Conservation (phyloP, 768 basidiomycete species). For the Collybia sordida region DNA sequence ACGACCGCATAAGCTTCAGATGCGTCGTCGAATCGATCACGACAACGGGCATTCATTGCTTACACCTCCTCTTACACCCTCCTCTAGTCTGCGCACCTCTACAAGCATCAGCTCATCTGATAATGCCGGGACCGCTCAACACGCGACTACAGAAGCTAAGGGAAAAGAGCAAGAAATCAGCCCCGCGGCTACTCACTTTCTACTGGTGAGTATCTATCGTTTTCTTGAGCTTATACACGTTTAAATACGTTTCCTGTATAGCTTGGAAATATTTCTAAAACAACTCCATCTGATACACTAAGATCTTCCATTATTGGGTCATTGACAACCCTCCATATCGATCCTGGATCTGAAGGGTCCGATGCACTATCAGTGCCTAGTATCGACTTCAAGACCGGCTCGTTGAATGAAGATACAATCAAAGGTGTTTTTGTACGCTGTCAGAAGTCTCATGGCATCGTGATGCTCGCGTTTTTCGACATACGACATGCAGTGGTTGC, state of each 20-base stretch:
- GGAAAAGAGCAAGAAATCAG: conserved; percentile 27
- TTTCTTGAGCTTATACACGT: not conserved
- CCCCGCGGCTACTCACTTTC: conserved; percentile 31
- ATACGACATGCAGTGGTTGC: conserved; percentile 52
- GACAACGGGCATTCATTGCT: conserved; percentile 41
- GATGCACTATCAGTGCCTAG: conserved; percentile 5
- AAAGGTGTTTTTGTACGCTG: conserved; percentile 58
- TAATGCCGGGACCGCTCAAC: conserved; percentile 15
- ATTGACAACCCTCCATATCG: conserved; percentile 12
- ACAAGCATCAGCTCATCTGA: conserved; percentile 30
- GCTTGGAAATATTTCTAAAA: conserved; percentile 37
- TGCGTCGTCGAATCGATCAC: conserved; percentile 32
- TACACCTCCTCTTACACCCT: conserved; percentile 72
- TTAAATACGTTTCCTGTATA: conserved; percentile 9
- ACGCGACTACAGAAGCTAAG: conserved; percentile 2
- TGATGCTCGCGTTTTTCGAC: conserved; percentile 64
- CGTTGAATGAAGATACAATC: conserved; percentile 29
- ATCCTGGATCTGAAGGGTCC: not conserved
- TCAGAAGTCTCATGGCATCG: conserved; percentile 48
- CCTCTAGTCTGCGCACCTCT: conserved; percentile 48
- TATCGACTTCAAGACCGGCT: not conserved
- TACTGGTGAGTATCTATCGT: conserved; percentile 27
- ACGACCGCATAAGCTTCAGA: conserved; percentile 24
- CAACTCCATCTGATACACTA: conserved; percentile 22
- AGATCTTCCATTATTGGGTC: conserved; percentile 25